phyloP scores from a whole-genome alignment of 352 stramenopile genomes.

The Globisporangium paddicum region DNA sequence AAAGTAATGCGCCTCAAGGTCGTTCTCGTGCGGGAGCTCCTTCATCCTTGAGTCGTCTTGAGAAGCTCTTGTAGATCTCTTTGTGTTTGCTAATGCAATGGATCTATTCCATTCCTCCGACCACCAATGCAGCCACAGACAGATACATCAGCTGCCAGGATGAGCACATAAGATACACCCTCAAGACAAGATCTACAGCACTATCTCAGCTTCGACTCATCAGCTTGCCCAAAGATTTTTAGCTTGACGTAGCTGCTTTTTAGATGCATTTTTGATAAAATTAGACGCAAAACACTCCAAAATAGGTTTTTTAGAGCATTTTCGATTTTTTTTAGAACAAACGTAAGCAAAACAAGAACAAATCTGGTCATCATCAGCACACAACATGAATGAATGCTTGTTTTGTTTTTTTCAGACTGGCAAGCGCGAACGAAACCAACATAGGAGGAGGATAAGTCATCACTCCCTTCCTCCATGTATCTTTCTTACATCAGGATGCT shows the following conservation, averaged over 20 bases:
- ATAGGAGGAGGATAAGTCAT: too few relatives aligned
- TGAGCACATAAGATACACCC: not conserved
- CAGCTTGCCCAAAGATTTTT: too few relatives aligned
- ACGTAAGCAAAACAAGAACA: too few relatives aligned
- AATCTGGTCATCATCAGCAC: too few relatives aligned
- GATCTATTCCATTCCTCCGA: not conserved
- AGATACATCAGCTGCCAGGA: not conserved
- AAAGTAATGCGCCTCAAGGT: constrained; percentile 18
- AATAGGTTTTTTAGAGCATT: too few relatives aligned
- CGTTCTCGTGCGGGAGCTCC: constrained; percentile 21
- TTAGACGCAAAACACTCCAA: too few relatives aligned
- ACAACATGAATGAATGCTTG: too few relatives aligned
- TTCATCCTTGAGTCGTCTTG: constrained; percentile 10
- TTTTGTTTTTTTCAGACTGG: too few relatives aligned
- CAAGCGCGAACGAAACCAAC: not conserved
- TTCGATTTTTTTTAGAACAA: too few relatives aligned
- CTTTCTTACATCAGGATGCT: too few relatives aligned
- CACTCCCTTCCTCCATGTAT: too few relatives aligned
- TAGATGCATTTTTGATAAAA: not conserved
- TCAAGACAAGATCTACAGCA: not conserved
- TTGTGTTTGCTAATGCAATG: not conserved
- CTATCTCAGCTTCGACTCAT: too few relatives aligned
- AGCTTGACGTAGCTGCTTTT: not conserved
- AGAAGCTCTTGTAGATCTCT: not conserved
- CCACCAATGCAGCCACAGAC: not conserved